These are phyloP conservation scores for Groenewaldozyma tartarivorans DNA, from an alignment of 805 yeast species.

Conservation along the genomic window DNA sequence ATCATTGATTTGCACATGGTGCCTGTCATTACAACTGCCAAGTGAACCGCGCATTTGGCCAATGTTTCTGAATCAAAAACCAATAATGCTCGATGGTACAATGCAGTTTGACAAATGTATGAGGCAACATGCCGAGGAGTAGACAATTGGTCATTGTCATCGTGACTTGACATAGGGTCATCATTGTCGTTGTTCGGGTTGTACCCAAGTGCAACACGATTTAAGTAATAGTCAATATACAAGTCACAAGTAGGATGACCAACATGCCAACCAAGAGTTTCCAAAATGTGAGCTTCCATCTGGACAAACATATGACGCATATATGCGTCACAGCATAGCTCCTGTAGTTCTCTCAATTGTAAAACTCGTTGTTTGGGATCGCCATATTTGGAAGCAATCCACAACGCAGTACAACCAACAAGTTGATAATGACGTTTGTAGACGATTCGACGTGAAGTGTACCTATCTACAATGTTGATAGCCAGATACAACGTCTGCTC, in stretches of 20 bases:
- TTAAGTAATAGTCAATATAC: slow-evolving; percentile 26
- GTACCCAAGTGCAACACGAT: background rate
- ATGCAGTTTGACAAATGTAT: slow-evolving; percentile 29
- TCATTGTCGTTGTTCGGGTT: too few species aligned
- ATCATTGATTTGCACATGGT: slow-evolving; percentile 1
- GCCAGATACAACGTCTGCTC: slow-evolving; percentile 60
- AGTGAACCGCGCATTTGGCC: slow-evolving; percentile 28
- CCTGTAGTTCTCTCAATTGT: slow-evolving; percentile 58
- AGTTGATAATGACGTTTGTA: slow-evolving; percentile 80
- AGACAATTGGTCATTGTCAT: background rate
- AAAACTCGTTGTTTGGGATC: slow-evolving; percentile 72
- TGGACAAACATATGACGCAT: slow-evolving; percentile 54
- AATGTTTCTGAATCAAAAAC: slow-evolving; percentile 23
- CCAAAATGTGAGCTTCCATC: slow-evolving; percentile 69
- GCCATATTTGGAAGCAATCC: slow-evolving; percentile 84
- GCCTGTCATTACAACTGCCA: slow-evolving; percentile 21
- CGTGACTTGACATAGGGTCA: background rate
- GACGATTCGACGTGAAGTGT: slow-evolving; percentile 80
- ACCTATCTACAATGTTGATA: slow-evolving; percentile 77
- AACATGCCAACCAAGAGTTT: slow-evolving; percentile 64
- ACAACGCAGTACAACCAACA: slow-evolving; percentile 82
- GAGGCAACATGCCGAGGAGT: slow-evolving; percentile 18
- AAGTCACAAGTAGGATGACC: slow-evolving; percentile 51
- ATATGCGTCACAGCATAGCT: slow-evolving; percentile 59
- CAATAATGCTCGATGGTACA: slow-evolving; percentile 25